Conservation (phyloP, 2,329 filamentous ascomycete genomes). For the Paecilomyces dactylethromorphus region DNA sequence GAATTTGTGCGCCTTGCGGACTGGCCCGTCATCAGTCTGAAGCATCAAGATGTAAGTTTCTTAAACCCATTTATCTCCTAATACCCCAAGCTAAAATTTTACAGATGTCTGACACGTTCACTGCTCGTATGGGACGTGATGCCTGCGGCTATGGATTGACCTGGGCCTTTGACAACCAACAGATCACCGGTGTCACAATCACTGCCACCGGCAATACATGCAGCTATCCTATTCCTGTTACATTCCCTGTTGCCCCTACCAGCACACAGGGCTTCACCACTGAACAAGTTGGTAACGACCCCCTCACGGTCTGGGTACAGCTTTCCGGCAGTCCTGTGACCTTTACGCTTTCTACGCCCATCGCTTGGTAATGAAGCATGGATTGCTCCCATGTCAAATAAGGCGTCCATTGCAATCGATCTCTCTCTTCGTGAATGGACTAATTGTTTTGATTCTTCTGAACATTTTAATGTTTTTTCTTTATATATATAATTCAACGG, state of each 20-base stretch:
- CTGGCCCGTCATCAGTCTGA: constrained; percentile 51
- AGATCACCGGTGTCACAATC: constrained; percentile 47
- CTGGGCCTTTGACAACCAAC: constrained; percentile 38
- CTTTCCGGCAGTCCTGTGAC: constrained; percentile 41
- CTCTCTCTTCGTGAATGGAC: too few relatives aligned
- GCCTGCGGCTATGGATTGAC: constrained; percentile 44
- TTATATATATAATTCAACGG: neutral
- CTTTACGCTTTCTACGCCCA: constrained; percentile 35
- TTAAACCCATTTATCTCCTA: neutral
- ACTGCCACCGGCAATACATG: constrained; percentile 46
- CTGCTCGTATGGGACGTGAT: constrained; percentile 49
- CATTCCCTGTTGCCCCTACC: constrained; percentile 42
- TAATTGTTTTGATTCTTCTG: neutral
- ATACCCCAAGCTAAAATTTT: neutral
- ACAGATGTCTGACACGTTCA: constrained; percentile 43
- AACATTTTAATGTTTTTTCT: neutral
- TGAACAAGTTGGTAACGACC: constrained; percentile 51
- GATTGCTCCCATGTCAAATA: too few relatives aligned
- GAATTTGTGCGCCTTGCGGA: constrained; percentile 48
- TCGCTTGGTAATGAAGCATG: constrained; percentile 20
- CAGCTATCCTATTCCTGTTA: constrained; percentile 48
- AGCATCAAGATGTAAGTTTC: constrained; percentile 47
- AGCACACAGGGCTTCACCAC: constrained; percentile 38
- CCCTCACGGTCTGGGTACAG: constrained; percentile 45
- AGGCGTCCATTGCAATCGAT: too few relatives aligned